Evolutionary conservation across 352 stramenopile species (phyloP), one percentile per base, ranked within the genome.

Genomic region (Phytophthora meadii): DNA sequence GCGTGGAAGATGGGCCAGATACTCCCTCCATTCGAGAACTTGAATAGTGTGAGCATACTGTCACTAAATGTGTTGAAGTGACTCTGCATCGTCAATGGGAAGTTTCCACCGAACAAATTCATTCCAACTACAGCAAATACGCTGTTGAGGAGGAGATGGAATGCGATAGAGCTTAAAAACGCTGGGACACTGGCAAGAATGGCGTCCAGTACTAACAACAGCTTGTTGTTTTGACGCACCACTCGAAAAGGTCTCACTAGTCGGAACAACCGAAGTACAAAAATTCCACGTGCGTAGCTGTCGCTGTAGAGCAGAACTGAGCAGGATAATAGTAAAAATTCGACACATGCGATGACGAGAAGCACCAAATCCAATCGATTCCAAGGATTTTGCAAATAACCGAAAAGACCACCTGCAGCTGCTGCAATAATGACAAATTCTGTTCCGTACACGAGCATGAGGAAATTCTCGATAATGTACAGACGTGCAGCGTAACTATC

Each of bases 11-110:
- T 88, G 24, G 81, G 75, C 89, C 87, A 96, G 32, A 86, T 88
- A 41, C 89, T 87, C 0, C 85, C 87, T 6, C 89, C 89, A 50
- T 86, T 94, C 39, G 88, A 81, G 41, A 94, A 86, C 55, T 95
- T 94, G 61, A 95, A 95, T 1, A 96, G 73, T 9, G 87, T 94
- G 3, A 96, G 72, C 72, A 95, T 83, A 47, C 79, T 85, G 56
- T 94, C 86, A 14, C 82, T 82, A 49, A 94, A 96, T 7, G 89
- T 94, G 40, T 95, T 89, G 53, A 89, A 97, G 22, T 97, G 77
- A 0, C 84, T 90, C 22, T 74, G 70, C 80, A 90, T 92, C 5
- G 80, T 68, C 4, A 79, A 34, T 8, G 85, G 87, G 30, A 94
- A 93, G 46, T 83, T 89, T 17, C 85, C 85, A 25, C 81, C 84